Evolutionary conservation across 768 basidiomycete species (phyloP).

Genomic region (Dendrothele bispora): DNA sequence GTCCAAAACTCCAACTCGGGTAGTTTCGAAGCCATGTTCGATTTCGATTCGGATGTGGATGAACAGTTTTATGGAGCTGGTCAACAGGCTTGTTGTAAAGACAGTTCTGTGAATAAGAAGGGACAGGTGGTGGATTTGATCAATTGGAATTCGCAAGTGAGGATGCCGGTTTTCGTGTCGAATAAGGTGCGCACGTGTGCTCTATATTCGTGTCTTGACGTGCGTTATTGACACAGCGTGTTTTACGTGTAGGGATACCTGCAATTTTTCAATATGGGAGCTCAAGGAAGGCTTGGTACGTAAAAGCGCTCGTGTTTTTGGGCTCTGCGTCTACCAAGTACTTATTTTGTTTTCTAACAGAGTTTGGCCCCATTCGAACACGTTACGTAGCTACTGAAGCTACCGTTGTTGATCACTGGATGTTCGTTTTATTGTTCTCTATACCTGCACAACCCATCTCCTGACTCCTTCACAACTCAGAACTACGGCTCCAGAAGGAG

Average conservation of each 20-base stretch:
- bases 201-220: too few relatives aligned
- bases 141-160: slow-evolving; percentile 36
- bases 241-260: slow-evolving; percentile 32
- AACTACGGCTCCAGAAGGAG: slow-evolving; percentile 33
- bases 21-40: slow-evolving; percentile 31
- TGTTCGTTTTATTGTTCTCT: slow-evolving; percentile 19
- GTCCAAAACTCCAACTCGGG: slow-evolving; percentile 29
- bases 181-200: slow-evolving; percentile 35
- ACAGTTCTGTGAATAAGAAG: slow-evolving; percentile 37
- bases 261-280: slow-evolving; percentile 36
- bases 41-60: slow-evolving; percentile 28
- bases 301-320: slow-evolving; percentile 1
- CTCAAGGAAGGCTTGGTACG: slow-evolving; percentile 34
- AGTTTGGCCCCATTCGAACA: slow-evolving; percentile 31
- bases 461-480: too few relatives aligned
- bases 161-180: slow-evolving; percentile 36
- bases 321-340: too few relatives aligned
- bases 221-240: too few relatives aligned
- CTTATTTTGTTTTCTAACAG: too few relatives aligned
- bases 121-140: slow-evolving; percentile 36
- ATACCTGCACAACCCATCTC: too few relatives aligned
- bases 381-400: slow-evolving; percentile 31
- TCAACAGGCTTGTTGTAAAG: slow-evolving; percentile 37
- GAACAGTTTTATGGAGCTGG: slow-evolving; percentile 37
- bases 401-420: slow-evolving; percentile 35